These are phyloP conservation scores for Scedosporium dehoogii DNA, from an alignment of 2,329 filamentous ascomycete species.

Conservation along the genomic window DNA sequence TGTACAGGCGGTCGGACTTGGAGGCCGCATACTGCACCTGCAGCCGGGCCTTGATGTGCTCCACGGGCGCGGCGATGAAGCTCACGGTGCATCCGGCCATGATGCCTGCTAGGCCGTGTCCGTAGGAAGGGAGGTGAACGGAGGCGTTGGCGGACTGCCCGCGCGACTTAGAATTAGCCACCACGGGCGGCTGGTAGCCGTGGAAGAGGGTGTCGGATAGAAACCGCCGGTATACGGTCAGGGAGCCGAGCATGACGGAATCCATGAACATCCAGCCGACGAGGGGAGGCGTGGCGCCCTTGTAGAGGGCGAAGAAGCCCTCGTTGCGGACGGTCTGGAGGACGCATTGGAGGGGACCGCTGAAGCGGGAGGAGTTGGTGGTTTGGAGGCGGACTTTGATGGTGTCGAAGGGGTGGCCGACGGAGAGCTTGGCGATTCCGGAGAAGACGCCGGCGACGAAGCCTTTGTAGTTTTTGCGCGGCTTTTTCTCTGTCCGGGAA, in stretches of 20 bases:
- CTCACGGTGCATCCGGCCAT: constrained; percentile 83
- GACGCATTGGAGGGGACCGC: constrained; percentile 77
- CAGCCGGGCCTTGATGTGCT: constrained; percentile 88
- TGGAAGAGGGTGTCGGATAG: constrained; percentile 70
- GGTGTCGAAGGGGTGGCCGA: constrained; percentile 79
- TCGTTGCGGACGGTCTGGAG: constrained; percentile 78
- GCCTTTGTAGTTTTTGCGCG: constrained; percentile 65
- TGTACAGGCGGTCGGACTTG: constrained; percentile 71
- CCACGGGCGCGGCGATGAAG: constrained; percentile 86
- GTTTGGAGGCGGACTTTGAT: constrained; percentile 95
- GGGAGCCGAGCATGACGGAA: constrained; percentile 75
- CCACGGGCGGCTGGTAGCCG: constrained; percentile 24
- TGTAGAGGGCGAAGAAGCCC: constrained; percentile 79
- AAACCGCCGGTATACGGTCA: constrained; percentile 81
- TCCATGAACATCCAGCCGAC: constrained; percentile 99
- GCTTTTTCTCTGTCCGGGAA: background rate
- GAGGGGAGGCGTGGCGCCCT: constrained; percentile 83
- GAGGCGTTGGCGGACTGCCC: constrained; percentile 6
- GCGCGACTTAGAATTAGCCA: constrained; percentile 17
- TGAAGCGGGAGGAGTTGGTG: constrained; percentile 65
- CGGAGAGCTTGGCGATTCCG: constrained; percentile 77
- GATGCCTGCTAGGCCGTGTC: constrained; percentile 81
- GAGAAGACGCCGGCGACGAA: constrained; percentile 96
- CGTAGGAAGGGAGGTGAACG: constrained; percentile 53
- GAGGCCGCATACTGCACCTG: constrained; percentile 86